Conservation (phyloP, 108 stramenopile species). For the Skeletonema marinoi region DNA sequence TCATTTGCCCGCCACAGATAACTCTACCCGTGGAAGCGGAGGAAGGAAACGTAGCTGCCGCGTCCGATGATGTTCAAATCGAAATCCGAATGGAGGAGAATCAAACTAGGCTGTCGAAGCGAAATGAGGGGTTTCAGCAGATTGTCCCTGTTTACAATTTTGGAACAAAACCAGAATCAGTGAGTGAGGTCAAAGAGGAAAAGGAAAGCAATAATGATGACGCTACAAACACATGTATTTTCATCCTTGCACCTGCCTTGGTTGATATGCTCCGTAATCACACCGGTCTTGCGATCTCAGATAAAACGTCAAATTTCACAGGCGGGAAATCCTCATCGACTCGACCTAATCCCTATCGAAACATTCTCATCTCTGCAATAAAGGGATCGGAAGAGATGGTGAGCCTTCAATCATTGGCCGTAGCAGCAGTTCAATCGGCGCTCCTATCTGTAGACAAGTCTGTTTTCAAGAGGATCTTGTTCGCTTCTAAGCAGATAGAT, state of each 20-base stretch:
- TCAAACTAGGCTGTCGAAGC: constrained; percentile 5
- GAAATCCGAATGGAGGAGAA: constrained; percentile 56
- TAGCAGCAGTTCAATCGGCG: constrained; percentile 37
- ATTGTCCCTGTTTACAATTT: constrained; percentile 29
- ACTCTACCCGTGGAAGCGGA: constrained; percentile 30
- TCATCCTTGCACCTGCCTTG: constrained; percentile 77
- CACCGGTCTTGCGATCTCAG: constrained; percentile 31
- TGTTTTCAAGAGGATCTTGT: constrained; percentile 22
- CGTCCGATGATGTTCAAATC: constrained; percentile 39
- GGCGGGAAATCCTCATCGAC: background rate
- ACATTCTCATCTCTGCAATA: constrained; percentile 32
- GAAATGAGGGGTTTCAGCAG: constrained; percentile 4
- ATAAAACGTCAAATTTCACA: constrained; percentile 40
- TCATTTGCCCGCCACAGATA: constrained; percentile 48
- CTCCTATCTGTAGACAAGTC: constrained; percentile 21
- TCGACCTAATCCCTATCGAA: constrained; percentile 47
- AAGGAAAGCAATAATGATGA: background rate
- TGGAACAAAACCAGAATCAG: constrained; percentile 7
- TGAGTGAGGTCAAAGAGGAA: background rate
- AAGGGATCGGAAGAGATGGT: constrained; percentile 42
- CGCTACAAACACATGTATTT: constrained; percentile 54
- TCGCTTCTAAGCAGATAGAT: constrained; percentile 3
- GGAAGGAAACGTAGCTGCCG: constrained; percentile 1
- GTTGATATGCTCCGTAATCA: constrained; percentile 59
- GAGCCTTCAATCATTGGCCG: constrained; percentile 40